Evolutionary conservation across 257 asterid species (phyloP), one percentile per base, ranked within the genome.

Genomic region (Solanum raphanifolium): DNA sequence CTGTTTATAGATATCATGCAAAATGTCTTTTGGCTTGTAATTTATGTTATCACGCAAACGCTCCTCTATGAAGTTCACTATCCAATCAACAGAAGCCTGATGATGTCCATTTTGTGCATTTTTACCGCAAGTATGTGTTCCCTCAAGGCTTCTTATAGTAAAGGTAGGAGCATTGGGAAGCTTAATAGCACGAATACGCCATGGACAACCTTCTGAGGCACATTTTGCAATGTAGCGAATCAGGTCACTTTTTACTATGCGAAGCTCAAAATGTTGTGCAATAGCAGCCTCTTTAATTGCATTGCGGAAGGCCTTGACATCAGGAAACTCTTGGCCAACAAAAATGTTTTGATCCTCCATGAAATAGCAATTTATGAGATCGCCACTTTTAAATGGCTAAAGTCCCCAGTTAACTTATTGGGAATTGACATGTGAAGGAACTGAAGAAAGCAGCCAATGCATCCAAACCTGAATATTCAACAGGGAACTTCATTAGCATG

Each of bases 11-110:
- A 95, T 87, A 86, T 95, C 98, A 41, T 92, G 93, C 88, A 93
- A 74, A 89, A 95, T 95, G 89, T 95, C 98, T 87, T 94, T 95
- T 29, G 97, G 98, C 90, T 95, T 95, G 92, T 95, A 95, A 88
- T 95, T 92, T 76, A 93, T 89, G 91, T 95, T 92, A 41, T 91
- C 94, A 27, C 98, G 95, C 27, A 95, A 85, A 0, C 95, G 85
- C 88, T 94, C 94, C 92, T 94, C 97, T 81, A 95, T 95, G 60
- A 94, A 94, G 91, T 91, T 95, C 85, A 95, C 98, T 72, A 95
- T 93, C 98, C 98, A 95, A 90, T 94, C 98, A 32, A 95, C 92
- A 68, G 98, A 94, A 78, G 98, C 98, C 90, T 93, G 98, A 85
- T 95, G 98, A 84, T 94, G 98, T 27, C 98, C 95, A 73, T 91